Percentiles rank a stretch among this genome's conserved stretches.
Conservation (phyloP, 192 early-diverging fungal genomes). For the Chytriomyces hyalinus region DNA sequence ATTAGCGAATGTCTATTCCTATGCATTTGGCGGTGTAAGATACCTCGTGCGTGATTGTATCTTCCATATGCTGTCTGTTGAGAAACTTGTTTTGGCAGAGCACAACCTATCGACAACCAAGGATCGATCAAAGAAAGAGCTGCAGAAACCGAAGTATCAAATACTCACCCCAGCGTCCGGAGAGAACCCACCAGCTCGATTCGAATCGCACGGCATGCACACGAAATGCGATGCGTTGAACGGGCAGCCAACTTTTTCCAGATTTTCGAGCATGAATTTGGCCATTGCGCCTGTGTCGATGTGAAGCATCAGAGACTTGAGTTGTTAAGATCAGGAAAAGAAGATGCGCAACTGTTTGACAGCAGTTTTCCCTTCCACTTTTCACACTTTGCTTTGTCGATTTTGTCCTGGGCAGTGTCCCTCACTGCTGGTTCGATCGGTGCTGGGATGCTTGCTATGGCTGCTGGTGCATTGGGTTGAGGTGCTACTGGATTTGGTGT, state of each 20-base stretch:
- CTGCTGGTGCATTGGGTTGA: too few relatives aligned
- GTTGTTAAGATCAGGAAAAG: neutral
- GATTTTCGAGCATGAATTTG: slow-evolving; percentile 82
- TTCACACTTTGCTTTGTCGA: slow-evolving; percentile 66
- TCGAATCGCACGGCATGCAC: slow-evolving; percentile 83
- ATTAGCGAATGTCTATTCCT: neutral
- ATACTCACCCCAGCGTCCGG: slow-evolving; percentile 65
- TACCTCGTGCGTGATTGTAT: slow-evolving; percentile 89
- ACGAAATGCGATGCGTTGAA: slow-evolving; percentile 66
- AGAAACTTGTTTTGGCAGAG: slow-evolving; percentile 86
- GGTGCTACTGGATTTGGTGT: too few relatives aligned
- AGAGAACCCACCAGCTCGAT: slow-evolving; percentile 85
- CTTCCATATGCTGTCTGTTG: slow-evolving; percentile 83
- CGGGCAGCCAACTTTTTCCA: slow-evolving; percentile 71
- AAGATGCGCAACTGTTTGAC: slow-evolving; percentile 49
- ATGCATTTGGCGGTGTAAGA: neutral
- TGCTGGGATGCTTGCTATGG: too few relatives aligned
- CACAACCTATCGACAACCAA: slow-evolving; percentile 53
- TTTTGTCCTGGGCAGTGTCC: slow-evolving; percentile 7
- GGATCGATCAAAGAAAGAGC: too few relatives aligned
- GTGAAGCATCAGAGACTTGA: neutral
- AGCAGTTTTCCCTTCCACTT: slow-evolving; percentile 78
- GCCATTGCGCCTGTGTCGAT: slow-evolving; percentile 71
- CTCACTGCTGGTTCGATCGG: too few relatives aligned
- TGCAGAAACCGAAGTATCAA: too few relatives aligned